Percentiles rank a stretch among this genome's conserved stretches.
Evolutionary conservation across 202 grass and related monocot genomes (phyloP).

Genomic region (Schoenoplectus triqueter): DNA sequence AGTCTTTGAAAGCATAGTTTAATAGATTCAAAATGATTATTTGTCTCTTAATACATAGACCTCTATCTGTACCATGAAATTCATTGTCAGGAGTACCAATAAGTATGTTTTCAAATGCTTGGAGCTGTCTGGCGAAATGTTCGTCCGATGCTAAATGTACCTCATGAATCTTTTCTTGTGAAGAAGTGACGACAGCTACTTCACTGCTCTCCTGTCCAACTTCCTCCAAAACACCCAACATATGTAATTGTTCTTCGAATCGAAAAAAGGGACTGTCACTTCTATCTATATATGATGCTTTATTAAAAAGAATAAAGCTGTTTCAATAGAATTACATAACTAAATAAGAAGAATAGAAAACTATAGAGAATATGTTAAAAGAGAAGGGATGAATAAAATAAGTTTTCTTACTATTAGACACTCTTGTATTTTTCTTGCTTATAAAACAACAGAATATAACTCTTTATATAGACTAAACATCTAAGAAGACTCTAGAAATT

Average conservation of each 20-base stretch:
- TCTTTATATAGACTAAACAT: too few species aligned
- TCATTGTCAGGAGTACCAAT: constrained; percentile 27
- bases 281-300: background rate
- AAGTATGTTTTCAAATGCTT: constrained; percentile 40
- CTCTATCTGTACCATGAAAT: constrained; percentile 33
- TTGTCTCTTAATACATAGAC: too few species aligned
- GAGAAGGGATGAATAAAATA: too few species aligned
- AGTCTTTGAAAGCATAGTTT: too few species aligned
- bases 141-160: constrained; percentile 35
- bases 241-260: constrained; percentile 14
- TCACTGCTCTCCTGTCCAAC: background rate
- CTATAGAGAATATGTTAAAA: background rate
- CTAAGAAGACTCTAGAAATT: too few species aligned
- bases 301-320: background rate
- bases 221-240: constrained; percentile 32
- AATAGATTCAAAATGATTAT: too few species aligned
- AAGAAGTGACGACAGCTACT: background rate
- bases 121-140: constrained; percentile 39
- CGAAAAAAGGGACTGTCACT: too few species aligned
- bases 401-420: too few species aligned
- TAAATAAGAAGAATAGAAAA: constrained; percentile 8
- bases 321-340: background rate
- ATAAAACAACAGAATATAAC: too few species aligned
- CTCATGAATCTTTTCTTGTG: constrained; percentile 20
- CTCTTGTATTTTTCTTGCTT: too few species aligned